Evolutionary conservation across 331 rosid species (phyloP), one percentile per base, ranked within the genome.

Genomic region (Pyrus hybrid): DNA sequence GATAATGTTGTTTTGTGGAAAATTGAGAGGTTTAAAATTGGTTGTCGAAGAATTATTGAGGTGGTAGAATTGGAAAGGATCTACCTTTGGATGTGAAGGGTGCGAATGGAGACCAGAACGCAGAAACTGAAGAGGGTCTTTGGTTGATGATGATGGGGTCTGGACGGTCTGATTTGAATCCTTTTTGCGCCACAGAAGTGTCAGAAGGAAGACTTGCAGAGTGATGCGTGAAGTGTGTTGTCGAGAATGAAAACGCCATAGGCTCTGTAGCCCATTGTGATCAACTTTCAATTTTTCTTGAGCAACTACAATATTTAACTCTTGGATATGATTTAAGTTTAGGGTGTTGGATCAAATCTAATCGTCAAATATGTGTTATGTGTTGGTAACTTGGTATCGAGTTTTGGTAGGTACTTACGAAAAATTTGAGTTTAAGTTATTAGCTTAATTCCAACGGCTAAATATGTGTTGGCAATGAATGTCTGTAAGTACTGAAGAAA

Each of bases 131-230:
- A 3, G 13, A 41, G 57, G 56, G 54, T 30, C 33, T 66, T 17
- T 17, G 21, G 79, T 70, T 76, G 81, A 77, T 61, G 85, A 75
- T 62, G 79, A 74, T 62, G 67, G 67, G 81, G 68, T 63, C 74
- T 29, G 37, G 12, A 21, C 66, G 8, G 23, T 77, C 79, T 79
- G 74, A 74, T 73, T 87, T 79, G 45, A 73, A 75, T 75, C 33
- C 45, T 60, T 60, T 85, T 47, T 82, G 72, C 79, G 63, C 80
- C 71, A 76, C 73, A 75, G 32, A 77, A 62, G 62, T 20, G 47
- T 32, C 61, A 28, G 67, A 28, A 53, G 47, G 32, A 43, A 43
- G 17, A 66, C 8, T n/a, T 53, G 26, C 45, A 41, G 45, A 21
- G 61, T 66, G n/a, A 14, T 33, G 45, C 45, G 13, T 41, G 13